Percentiles rank a stretch among this genome's conserved stretches.
Conservation (phyloP, 2,329 filamentous ascomycete genomes). For the Chaetomium globosum region DNA sequence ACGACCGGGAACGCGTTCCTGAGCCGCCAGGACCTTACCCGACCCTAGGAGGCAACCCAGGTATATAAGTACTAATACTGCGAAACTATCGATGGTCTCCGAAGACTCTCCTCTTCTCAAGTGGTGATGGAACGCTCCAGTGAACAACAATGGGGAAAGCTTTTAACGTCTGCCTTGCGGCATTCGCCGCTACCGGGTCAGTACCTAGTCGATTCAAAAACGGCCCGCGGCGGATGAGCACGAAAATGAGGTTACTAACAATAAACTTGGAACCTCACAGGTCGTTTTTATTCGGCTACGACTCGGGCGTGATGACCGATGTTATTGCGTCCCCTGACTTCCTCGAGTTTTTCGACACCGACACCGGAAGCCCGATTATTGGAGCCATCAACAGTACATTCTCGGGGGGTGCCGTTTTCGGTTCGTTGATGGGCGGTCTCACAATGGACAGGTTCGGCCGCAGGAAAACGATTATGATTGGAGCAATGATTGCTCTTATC, state of each 20-base stretch:
- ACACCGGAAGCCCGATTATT: slow-evolving; percentile 53
- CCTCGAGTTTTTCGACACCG: slow-evolving; percentile 59
- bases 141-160: slow-evolving; percentile 43
- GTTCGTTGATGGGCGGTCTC: slow-evolving; percentile 55
- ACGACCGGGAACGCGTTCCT: background rate
- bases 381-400: slow-evolving; percentile 68
- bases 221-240: too few relatives aligned
- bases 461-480: slow-evolving; percentile 61
- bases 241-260: slow-evolving; percentile 1
- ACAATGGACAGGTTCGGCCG: slow-evolving; percentile 66
- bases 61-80: background rate
- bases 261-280: slow-evolving; percentile 23
- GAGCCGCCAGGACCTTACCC: background rate
- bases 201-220: slow-evolving; percentile 20
- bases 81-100: too few relatives aligned
- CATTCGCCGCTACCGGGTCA: slow-evolving; percentile 48
- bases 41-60: background rate
- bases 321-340: slow-evolving; percentile 61
- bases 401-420: slow-evolving; percentile 57
- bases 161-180: slow-evolving; percentile 46
- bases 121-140: background rate
- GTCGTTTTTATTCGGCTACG: slow-evolving; percentile 54
- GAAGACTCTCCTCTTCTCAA: background rate
- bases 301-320: slow-evolving; percentile 50
- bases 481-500: slow-evolving; percentile 59